These are phyloP conservation scores for Neofusicoccum kwambonambiense DNA, from an alignment of 2,329 filamentous ascomycete species.

Conservation along the genomic window DNA sequence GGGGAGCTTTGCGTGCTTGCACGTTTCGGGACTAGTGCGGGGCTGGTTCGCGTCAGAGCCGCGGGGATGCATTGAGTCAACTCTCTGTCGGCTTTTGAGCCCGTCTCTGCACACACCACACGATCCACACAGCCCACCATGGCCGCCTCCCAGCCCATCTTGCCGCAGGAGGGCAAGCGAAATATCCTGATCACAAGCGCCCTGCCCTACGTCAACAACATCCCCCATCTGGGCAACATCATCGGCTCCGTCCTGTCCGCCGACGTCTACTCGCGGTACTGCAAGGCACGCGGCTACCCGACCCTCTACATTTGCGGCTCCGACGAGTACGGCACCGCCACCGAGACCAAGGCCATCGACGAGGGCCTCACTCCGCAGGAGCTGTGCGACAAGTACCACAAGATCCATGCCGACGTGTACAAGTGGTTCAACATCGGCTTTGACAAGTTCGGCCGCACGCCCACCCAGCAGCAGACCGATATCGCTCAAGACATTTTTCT, in stretches of 20 bases:
- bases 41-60: conserved; percentile 10
- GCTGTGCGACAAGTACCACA: conserved; percentile 90
- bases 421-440: conserved; percentile 96
- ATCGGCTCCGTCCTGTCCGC: conserved; percentile 84
- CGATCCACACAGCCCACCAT: conserved; percentile 16
- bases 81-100: neutral
- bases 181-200: conserved; percentile 91
- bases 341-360: conserved; percentile 91
- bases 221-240: conserved; percentile 82
- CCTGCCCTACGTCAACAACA: conserved; percentile 78
- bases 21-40: conserved; percentile 10
- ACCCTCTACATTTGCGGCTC: conserved; percentile 85
- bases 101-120: neutral
- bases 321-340: conserved; percentile 94
- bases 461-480: conserved; percentile 82
- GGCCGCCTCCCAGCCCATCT: conserved; percentile 39
- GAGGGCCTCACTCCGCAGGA: conserved; percentile 78
- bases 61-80: conserved; percentile 9
- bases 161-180: conserved; percentile 60
- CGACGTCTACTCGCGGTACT: conserved; percentile 74
- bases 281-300: conserved; percentile 73
- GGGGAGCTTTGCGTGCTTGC: neutral
- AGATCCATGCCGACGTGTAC: conserved; percentile 86
- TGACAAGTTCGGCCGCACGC: conserved; percentile 91
- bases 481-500: conserved; percentile 91